Evolutionary conservation across 495 filamentous ascomycete genomes (phyloP).

Genomic region (Copromyces sp.): DNA sequence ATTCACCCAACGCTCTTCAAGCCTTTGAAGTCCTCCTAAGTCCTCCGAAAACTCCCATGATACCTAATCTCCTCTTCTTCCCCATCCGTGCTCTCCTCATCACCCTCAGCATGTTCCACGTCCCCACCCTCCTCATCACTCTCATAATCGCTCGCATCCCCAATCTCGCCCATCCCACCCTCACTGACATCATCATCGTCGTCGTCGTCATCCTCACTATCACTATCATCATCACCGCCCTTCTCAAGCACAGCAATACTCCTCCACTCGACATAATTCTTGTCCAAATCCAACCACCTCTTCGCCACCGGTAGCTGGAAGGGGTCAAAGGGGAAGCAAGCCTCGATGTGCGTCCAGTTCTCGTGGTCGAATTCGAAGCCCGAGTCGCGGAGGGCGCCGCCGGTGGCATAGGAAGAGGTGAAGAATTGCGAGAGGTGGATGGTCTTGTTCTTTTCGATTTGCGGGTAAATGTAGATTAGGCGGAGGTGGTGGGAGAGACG

Average conservation of each 20-base stretch:
- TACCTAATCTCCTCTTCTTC: neutral
- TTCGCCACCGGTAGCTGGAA: constrained; percentile 79
- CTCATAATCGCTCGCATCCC: constrained; percentile 35
- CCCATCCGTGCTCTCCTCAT: neutral
- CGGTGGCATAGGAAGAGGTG: constrained; percentile 32
- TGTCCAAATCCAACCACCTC: constrained; percentile 60
- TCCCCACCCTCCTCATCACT: constrained; percentile 42
- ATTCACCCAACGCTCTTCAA: neutral
- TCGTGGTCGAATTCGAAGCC: constrained; percentile 52
- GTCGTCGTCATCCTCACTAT: constrained; percentile 36
- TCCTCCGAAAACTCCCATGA: neutral
- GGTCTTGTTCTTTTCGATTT: constrained; percentile 88
- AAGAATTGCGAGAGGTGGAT: constrained; percentile 55
- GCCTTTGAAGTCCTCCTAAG: neutral
- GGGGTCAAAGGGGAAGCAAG: constrained; percentile 95
- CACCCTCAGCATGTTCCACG: constrained; percentile 23
- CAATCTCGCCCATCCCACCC: constrained; percentile 15
- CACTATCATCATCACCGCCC: constrained; percentile 33
- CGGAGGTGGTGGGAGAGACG: constrained; percentile 71
- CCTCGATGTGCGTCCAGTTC: constrained; percentile 68
- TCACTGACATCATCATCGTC: constrained; percentile 40
- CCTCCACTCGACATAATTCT: constrained; percentile 78
- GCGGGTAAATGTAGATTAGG: constrained; percentile 56
- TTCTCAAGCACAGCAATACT: constrained; percentile 58
- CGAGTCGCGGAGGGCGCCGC: constrained; percentile 51